Evolutionary conservation across 2,329 filamentous ascomycete genomes (phyloP), one percentile per base, ranked within the genome.

Genomic region (Pseudogymnoascus sp.): DNA sequence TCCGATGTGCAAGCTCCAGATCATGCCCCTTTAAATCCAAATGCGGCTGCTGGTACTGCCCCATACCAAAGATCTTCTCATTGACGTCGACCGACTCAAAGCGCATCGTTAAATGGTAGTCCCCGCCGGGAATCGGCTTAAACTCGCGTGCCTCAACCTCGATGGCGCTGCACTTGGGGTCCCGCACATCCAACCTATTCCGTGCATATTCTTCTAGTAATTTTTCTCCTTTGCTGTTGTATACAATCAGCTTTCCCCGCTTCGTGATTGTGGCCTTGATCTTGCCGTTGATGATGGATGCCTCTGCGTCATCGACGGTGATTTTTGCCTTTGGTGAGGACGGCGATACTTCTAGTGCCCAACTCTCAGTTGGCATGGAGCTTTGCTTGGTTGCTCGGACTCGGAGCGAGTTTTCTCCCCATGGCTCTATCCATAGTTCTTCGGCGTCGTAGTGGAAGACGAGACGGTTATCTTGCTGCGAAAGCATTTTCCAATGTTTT

Each of bases 41-140:
- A 58, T 74, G 77, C 0, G 81, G 79, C 64, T 87, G 83, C 65
- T 87, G 84, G 62, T 87, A 86, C 69, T 87, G 84, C 0, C 84
- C 84, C 83, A 86, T 86, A 18, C 84, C 84, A 65, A 77, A 87
- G n/a, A 87, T 79, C 66, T 79, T 81, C 68, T 87, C 84, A 15
- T 79, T 72, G 0, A 72, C 70, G 59, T 79, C 69, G 58, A 80
- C 67, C 1, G 78, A 80, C 67, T 86, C 83, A 59, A 86, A 77
- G 0, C 84, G 75, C 64, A 78, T 73, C 0, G 81, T 85, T 7
- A 86, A 71, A 58, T 82, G 77, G 65, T 81, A 85, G 59, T 80
- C 76, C 4, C 72, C 72, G 3, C 77, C 77, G 0, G 73, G 67
- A 6, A 76, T 75, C 0, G 78, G 74, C 26, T 74, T 75, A 62